Conservation (phyloP, 2,329 filamentous ascomycete species). For the Nemania sp. region DNA sequence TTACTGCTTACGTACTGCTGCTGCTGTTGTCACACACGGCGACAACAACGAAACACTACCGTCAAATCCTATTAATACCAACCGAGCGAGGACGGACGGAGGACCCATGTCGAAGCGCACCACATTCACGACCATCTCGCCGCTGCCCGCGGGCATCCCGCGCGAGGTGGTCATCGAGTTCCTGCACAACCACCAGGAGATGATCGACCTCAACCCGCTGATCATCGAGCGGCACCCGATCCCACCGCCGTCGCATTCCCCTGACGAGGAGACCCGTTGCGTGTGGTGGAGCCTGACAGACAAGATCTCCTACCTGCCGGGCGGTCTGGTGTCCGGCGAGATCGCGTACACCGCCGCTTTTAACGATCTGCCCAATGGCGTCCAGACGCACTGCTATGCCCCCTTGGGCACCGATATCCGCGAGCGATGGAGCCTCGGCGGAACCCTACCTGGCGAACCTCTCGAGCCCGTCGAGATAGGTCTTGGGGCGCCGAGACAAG, state of each 20-base stretch:
- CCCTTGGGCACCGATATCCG: slow-evolving; percentile 84
- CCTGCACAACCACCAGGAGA: slow-evolving; percentile 81
- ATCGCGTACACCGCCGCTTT: slow-evolving; percentile 86
- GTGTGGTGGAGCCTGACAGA: slow-evolving; percentile 86
- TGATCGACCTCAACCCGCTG: slow-evolving; percentile 90
- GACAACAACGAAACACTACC: not conserved
- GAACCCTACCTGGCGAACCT: slow-evolving; percentile 77
- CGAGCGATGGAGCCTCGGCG: slow-evolving; percentile 81
- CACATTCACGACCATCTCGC: slow-evolving; percentile 82
- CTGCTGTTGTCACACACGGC: no score
- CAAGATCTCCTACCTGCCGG: slow-evolving; percentile 65
- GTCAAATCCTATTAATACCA: not conserved
- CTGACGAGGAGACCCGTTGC: slow-evolving; percentile 77
- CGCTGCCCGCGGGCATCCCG: slow-evolving; percentile 75
- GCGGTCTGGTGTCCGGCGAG: slow-evolving; percentile 55
- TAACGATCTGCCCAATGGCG: slow-evolving; percentile 75
- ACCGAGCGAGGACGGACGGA: not conserved
- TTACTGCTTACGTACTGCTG: not conserved
- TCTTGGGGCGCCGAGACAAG: slow-evolving; percentile 72
- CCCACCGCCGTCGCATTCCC: slow-evolving; percentile 73
- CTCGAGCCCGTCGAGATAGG: slow-evolving; percentile 74
- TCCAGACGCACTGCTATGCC: slow-evolving; percentile 87
- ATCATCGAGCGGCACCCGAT: slow-evolving; percentile 79
- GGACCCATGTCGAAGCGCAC: slow-evolving; percentile 74
- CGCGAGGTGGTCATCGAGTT: slow-evolving; percentile 79